These are phyloP conservation scores for Manihot esculenta DNA, from an alignment of 441 rosid species.

Conservation along the genomic window DNA sequence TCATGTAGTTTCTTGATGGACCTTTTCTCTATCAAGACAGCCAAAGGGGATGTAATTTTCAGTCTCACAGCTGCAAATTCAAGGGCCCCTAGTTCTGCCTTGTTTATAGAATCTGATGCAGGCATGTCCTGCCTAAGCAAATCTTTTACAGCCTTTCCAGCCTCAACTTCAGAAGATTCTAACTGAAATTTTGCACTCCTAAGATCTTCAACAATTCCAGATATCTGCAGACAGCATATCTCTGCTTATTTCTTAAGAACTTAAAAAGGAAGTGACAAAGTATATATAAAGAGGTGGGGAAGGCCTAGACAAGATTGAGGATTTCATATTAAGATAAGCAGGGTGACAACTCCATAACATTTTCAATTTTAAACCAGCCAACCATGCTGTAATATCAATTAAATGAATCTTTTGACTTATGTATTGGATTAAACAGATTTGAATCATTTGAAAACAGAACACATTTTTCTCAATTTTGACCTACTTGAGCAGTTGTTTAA, in stretches of 20 bases:
- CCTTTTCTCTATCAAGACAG: conserved; percentile 35
- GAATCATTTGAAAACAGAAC: too few relatives aligned
- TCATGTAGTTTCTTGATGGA: conserved; percentile 34
- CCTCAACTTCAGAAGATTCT: conserved; percentile 44
- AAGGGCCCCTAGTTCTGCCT: conserved; percentile 34
- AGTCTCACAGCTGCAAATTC: conserved; percentile 35
- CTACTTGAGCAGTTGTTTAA: too few relatives aligned
- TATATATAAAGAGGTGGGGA: background rate
- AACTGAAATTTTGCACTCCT: conserved; percentile 29
- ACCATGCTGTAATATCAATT: too few relatives aligned
- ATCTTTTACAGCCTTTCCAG: conserved; percentile 30
- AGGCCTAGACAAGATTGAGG: background rate
- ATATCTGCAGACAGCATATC: conserved; percentile 35
- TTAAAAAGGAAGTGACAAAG: background rate
- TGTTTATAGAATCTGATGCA: conserved; percentile 24
- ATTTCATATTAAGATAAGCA: background rate
- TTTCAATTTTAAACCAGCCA: background rate
- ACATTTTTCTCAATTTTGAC: background rate
- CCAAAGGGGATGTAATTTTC: conserved; percentile 34
- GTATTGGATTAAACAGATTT: too few relatives aligned
- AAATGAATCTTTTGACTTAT: too few relatives aligned
- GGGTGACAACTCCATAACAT: background rate
- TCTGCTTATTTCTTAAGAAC: conserved; percentile 7
- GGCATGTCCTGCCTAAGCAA: conserved; percentile 27
- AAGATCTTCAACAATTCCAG: conserved; percentile 35